Base-by-base conservation (phyloP, 2,329 filamentous ascomycete genomes). In the Diaporthe caulivora region DNA sequence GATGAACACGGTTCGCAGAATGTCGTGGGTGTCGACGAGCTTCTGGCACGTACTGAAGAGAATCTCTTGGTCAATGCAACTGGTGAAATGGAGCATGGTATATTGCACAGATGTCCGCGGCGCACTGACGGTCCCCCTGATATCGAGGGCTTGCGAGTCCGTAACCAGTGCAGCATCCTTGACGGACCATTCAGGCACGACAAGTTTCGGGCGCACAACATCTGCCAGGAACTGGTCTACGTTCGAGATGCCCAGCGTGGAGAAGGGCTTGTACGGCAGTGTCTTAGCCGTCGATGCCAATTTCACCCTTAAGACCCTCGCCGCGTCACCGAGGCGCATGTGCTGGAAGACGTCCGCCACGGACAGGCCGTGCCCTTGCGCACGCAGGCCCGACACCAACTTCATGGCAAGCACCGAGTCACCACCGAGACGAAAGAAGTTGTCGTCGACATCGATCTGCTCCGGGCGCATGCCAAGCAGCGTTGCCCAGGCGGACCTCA, bases 341-440 rank as follows among this genome's bases (percentile, higher is more conserved):
- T 78, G 71, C 44, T 76, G 71, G 76, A 89, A 89, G 72, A 88
- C 85, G 40, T 88, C 84, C 1, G 86, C 84, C 1, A 89, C 87
- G 0, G 83, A 84, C 67, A 89, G 74, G 0, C 76, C 74, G 53
- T 87, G 80, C 0, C 84, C 85, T 51, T 85, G 80, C 0, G 79
- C 78, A 58, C 86, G 83, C 10, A 85, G 79, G 0, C 84, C 83
- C 0, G 86, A 85, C 57, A 85, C 82, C 2, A 80, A 76, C 68
- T 83, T 81, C 83, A 87, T 85, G 10, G 80, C 83, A 44, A 81
- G 76, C 10, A 83, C 83, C 1, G 78, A 78, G 57, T 80, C 80
- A 54, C 80, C 80, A 10, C 82, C 82, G 0, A 84, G 77, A 1
- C 78, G 79, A 77, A 84, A 84, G 76, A 85, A 84, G 75, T 83